These are phyloP conservation scores for Mycena latifolia DNA, from an alignment of 768 basidiomycete genomes.

Conservation along the genomic window DNA sequence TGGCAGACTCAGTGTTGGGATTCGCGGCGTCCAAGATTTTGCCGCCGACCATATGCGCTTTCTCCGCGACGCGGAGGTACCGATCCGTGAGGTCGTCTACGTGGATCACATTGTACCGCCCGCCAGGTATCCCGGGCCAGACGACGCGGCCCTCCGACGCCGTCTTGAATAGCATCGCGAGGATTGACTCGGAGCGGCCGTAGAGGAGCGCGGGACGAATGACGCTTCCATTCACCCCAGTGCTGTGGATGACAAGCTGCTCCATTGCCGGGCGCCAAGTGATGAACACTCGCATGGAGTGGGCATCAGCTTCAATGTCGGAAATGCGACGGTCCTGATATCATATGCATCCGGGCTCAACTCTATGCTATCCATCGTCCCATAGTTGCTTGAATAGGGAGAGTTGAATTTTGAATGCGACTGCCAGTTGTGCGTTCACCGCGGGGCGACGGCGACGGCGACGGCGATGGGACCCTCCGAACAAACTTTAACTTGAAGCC, in stretches of 20 bases:
- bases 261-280: slow-evolving; percentile 51
- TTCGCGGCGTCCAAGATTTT: slow-evolving; percentile 57
- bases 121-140: slow-evolving; percentile 31
- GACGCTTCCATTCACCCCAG: slow-evolving; percentile 56
- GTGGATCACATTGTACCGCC: slow-evolving; percentile 50
- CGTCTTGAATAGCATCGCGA: slow-evolving; percentile 47
- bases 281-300: too few species aligned
- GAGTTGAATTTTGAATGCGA: too few species aligned
- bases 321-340: too few species aligned
- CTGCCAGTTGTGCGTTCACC: too few species aligned
- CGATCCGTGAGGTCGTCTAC: slow-evolving; percentile 60
- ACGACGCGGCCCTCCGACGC: slow-evolving; percentile 43
- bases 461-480: too few species aligned
- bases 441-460: too few species aligned
- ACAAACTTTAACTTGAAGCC: too few species aligned
- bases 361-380: too few species aligned
- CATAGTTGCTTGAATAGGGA: too few species aligned
- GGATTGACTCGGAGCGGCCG: slow-evolving; percentile 54
- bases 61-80: slow-evolving; percentile 55
- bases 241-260: slow-evolving; percentile 44
- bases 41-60: slow-evolving; percentile 50
- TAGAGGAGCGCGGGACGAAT: slow-evolving; percentile 59
- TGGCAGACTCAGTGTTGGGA: slow-evolving; percentile 52
- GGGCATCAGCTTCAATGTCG: too few species aligned
- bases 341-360: too few species aligned